Percentiles rank a stretch among this genome's conserved stretches.
Evolutionary conservation across 2,329 filamentous ascomycete genomes (phyloP).

Genomic region (Aspergillus eucalypticola): DNA sequence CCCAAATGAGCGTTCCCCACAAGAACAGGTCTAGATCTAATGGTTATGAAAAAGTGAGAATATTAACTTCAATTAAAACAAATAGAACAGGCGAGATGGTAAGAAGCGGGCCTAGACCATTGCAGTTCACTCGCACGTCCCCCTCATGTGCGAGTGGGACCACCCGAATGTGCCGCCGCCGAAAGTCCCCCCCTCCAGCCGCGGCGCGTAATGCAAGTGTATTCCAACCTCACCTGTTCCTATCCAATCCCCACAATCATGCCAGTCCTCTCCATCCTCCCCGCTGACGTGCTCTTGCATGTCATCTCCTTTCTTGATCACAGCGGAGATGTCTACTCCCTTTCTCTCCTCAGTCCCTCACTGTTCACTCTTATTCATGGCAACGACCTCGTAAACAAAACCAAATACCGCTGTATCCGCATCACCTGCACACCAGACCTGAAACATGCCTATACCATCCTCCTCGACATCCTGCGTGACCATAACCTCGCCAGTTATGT

Average conservation of each 20-base stretch:
- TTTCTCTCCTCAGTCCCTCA: not conserved
- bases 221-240: not conserved
- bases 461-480: not conserved
- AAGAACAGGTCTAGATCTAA: too few relatives aligned
- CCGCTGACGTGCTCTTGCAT: not conserved
- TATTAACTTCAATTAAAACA: too few relatives aligned
- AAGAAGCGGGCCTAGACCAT: too few relatives aligned
- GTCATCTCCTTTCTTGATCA: not conserved
- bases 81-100: too few relatives aligned
- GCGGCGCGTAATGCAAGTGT: not conserved
- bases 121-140: too few relatives aligned
- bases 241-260: slow-evolving; percentile 18
- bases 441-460: not conserved
- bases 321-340: not conserved
- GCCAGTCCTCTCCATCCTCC: not conserved
- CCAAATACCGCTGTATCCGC: not conserved
- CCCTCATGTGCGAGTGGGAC: not conserved
- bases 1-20: too few relatives aligned
- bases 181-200: not conserved
- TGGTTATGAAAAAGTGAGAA: too few relatives aligned
- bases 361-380: not conserved
- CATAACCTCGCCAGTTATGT: not conserved
- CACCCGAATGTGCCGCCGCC: not conserved
- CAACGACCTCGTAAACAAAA: not conserved
- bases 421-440: not conserved